These are phyloP conservation scores for peach (Prunus persica) DNA, from an alignment of 306 rosid genomes.

Conservation along the genomic window Prunus_persica_NCBIv2 NC_034014.1:939001-939500, in stretches of 20 bases:
- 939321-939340: constrained; percentile 25
- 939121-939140: neutral
- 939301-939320: constrained; percentile 10
- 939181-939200: neutral
- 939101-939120: neutral
- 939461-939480: neutral
- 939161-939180: neutral
- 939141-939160: neutral
- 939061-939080: neutral
- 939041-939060: neutral
- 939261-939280: constrained; percentile 26
- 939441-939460: neutral
- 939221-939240: constrained; percentile 13
- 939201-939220: neutral
- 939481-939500: neutral
- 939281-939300: constrained; percentile 27
- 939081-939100: neutral
- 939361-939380: constrained; percentile 22
- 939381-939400: constrained; percentile 29
- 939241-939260: constrained; percentile 26
- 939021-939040: neutral
- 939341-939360: constrained; percentile 18
- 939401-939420: constrained; percentile 32
- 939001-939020: neutral
- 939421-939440: constrained; percentile 21